phyloP scores from a whole-genome alignment of 805 yeast genomes.

The Priceomyces fermenticarens region DNA sequence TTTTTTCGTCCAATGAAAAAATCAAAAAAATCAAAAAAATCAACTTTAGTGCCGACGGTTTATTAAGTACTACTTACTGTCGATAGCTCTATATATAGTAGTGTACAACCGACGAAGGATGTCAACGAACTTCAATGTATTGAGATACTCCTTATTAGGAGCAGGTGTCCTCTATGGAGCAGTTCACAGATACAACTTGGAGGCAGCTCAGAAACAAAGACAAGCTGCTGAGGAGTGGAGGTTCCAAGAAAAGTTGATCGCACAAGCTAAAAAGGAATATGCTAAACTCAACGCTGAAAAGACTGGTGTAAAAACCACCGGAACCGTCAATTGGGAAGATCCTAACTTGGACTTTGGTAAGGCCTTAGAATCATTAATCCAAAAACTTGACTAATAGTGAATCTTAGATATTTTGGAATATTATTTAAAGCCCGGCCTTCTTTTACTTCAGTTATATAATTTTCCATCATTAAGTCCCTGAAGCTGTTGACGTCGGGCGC shows the following conservation, averaged over 20 bases:
- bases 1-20: constrained; percentile 9
- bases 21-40: constrained; percentile 4
- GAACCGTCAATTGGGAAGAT: constrained; percentile 73
- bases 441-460: no score
- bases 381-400: constrained; percentile 40
- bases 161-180: constrained; percentile 90
- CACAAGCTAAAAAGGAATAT: constrained; percentile 86
- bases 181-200: constrained; percentile 71
- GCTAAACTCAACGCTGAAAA: constrained; percentile 56
- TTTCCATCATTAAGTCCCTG: no score
- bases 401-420: not conserved
- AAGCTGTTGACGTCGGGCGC: no score
- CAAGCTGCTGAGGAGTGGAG: constrained; percentile 58
- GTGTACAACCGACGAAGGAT: constrained; percentile 11
- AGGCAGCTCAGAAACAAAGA: constrained; percentile 55
- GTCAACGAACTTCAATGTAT: constrained; percentile 55
- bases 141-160: constrained; percentile 89
- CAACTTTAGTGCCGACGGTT: not conserved
- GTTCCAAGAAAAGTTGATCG: constrained; percentile 70
- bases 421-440: no score
- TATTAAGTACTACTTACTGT: no score
- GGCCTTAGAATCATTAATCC: constrained; percentile 64
- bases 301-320: constrained; percentile 35
- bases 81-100: not conserved
- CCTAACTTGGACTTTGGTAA: constrained; percentile 84